Evolutionary conservation across 352 stramenopile species (phyloP).

Genomic region (Globisporangium barbulae): DNA sequence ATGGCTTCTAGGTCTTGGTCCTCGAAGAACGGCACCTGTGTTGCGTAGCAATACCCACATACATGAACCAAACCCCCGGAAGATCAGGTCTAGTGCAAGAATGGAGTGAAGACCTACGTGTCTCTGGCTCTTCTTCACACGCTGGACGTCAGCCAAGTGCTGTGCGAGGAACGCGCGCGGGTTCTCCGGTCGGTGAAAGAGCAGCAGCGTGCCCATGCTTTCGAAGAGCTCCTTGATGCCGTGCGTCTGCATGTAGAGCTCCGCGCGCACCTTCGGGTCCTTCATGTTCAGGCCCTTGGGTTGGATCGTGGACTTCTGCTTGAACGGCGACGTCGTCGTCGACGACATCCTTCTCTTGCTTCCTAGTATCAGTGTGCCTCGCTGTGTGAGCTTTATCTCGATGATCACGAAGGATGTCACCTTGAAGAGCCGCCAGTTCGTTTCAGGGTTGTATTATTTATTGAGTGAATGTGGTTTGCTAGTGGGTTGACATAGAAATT

Average conservation of each 20-base stretch:
- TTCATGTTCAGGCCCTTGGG: constrained; percentile 40
- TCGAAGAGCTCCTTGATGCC: constrained; percentile 71
- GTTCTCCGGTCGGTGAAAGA: constrained; percentile 61
- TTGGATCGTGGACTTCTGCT: constrained; percentile 12
- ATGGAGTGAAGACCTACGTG: constrained; percentile 28
- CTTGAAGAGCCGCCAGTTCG: neutral
- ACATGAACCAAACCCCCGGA: neutral
- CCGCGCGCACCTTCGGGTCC: constrained; percentile 58
- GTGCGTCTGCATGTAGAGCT: constrained; percentile 63
- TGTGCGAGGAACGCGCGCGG: constrained; percentile 59
- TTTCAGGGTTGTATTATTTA: neutral
- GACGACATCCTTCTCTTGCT: neutral
- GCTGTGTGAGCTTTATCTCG: neutral
- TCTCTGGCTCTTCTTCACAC: constrained; percentile 48
- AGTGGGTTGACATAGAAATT: neutral
- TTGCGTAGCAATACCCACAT: neutral
- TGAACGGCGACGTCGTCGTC: neutral
- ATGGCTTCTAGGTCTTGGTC: constrained; percentile 70
- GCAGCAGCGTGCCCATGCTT: constrained; percentile 50
- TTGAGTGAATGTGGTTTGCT: neutral
- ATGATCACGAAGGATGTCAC: neutral
- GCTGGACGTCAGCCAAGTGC: constrained; percentile 51
- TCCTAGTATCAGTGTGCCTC: neutral
- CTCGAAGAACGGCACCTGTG: constrained; percentile 64
- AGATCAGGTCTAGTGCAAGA: neutral